Percentiles rank a stretch among this genome's conserved stretches.
phyloP scores from a whole-genome alignment of 2,329 filamentous ascomycete species.

The Phyllosticta citribraziliensis region DNA sequence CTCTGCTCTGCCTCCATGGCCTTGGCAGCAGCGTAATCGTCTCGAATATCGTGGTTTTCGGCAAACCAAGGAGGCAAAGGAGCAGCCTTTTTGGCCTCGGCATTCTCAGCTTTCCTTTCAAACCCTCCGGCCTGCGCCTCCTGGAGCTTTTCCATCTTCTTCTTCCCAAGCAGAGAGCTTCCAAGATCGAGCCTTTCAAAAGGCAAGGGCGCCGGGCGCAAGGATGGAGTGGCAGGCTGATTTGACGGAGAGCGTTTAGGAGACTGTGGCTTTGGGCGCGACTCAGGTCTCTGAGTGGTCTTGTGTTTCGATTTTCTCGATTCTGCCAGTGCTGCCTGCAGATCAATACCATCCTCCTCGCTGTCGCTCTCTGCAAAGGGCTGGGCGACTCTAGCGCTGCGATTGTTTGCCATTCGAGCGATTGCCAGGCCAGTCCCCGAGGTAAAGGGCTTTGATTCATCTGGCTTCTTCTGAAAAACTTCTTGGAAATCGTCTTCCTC shows the following conservation, averaged over 20 bases:
- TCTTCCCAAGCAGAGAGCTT: slow-evolving; percentile 45
- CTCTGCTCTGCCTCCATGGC: slow-evolving; percentile 35
- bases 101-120: slow-evolving; percentile 37
- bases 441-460: slow-evolving; percentile 34
- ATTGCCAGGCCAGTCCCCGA: slow-evolving; percentile 48
- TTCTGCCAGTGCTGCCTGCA: slow-evolving; percentile 65
- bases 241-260: slow-evolving; percentile 6
- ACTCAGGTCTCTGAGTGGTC: slow-evolving; percentile 7
- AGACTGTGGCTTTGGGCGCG: slow-evolving; percentile 10
- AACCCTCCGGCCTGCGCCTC: slow-evolving; percentile 56
- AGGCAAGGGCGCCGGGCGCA: slow-evolving; percentile 61
- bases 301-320: slow-evolving; percentile 47
- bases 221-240: slow-evolving; percentile 37
- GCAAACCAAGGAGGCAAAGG: slow-evolving; percentile 69
- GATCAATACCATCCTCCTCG: slow-evolving; percentile 68
- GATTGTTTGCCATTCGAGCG: slow-evolving; percentile 64
- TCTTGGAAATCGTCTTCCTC: slow-evolving; percentile 36
- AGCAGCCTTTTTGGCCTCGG: slow-evolving; percentile 34
- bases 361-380: slow-evolving; percentile 38
- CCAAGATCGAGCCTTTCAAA: slow-evolving; percentile 75
- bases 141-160: slow-evolving; percentile 43
- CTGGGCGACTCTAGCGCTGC: slow-evolving; percentile 48
- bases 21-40: slow-evolving; percentile 47
- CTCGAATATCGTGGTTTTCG: slow-evolving; percentile 38
- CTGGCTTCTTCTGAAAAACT: slow-evolving; percentile 37